Base-by-base conservation (phyloP, 2,329 filamentous ascomycete species). In the Microsporum canis region DNA sequence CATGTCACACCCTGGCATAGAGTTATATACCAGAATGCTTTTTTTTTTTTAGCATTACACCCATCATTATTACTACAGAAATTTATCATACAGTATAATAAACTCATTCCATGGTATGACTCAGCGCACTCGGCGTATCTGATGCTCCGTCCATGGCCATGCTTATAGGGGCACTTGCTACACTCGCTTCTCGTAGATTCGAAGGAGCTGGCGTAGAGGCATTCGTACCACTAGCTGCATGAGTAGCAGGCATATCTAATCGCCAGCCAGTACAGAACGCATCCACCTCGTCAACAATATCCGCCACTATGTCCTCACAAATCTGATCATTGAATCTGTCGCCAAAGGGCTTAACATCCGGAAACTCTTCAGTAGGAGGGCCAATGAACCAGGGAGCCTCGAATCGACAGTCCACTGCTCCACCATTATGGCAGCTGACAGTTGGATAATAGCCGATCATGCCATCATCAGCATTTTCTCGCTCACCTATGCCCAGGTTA, bases 401-500 rank as follows among this genome's bases (percentile, higher is more conserved):
- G 71, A 99, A 96, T 73, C 96, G 96, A 68, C 92, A 87, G 72
- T 97, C 89, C 14, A 88, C 91, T 1, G 91, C 88, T 29, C 92
- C 94, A 59, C 91, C 92, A 51, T 88, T 86, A 76, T 96, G 97
- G 27, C 94, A 88, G 67, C 91, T 94, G 23, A 99, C 85, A 27
- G 91, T 89, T 1, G 94, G 94, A 70, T 95, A 96, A 76, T 99
- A 99, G 8, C 94, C 95, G 1, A 96, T 82, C 81, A 94, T 88
- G 39, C 92, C 94, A 70, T 99, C 94, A 70, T 99, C 94, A 64
- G 95, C 84, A 33, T 90, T 90, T 64, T 94, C 88, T 57, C 94
- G 81, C 17, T 89, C 90, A 10, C 88, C 89, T 47, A 87, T 73
- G 2, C 74, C 75, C 23, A 74, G 64, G 59, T 77, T 76, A 62